These are phyloP conservation scores for Echium plantagineum DNA, from an alignment of 257 asterid genomes.

Conservation along the genomic window DNA sequence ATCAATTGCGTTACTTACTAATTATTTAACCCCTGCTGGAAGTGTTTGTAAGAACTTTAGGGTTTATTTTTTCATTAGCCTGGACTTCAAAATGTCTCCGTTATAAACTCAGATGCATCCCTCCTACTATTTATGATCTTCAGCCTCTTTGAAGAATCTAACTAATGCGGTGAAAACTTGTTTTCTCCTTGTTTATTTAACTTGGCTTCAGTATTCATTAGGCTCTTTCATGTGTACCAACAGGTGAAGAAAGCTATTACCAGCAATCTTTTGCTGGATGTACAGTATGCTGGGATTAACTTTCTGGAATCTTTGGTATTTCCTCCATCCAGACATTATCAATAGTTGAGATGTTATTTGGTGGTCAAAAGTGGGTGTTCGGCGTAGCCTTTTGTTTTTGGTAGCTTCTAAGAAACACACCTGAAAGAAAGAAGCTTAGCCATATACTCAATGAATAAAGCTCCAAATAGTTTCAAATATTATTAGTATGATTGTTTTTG, in stretches of 20 bases:
- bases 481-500: no score
- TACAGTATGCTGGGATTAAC: slow-evolving; percentile 60
- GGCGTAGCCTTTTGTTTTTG: background rate
- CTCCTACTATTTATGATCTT: background rate
- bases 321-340: slow-evolving; percentile 7
- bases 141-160: background rate
- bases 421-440: background rate
- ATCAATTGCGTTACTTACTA: no score
- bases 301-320: slow-evolving; percentile 79
- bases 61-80: background rate
- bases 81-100: background rate
- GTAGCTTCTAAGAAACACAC: background rate
- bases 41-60: background rate
- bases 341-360: no score
- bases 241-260: slow-evolving; percentile 77
- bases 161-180: background rate
- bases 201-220: slow-evolving; percentile 3
- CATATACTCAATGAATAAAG: background rate
- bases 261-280: slow-evolving; percentile 64
- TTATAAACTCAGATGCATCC: no score
- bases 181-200: slow-evolving; percentile 5
- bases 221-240: slow-evolving; percentile 13
- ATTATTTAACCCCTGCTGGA: no score
- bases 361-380: background rate
- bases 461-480: background rate